Percentiles rank a stretch among this genome's conserved stretches.
These are phyloP conservation scores for Pisolithus tinctorius DNA, from an alignment of 768 basidiomycete genomes.

Conservation along the genomic window DNA sequence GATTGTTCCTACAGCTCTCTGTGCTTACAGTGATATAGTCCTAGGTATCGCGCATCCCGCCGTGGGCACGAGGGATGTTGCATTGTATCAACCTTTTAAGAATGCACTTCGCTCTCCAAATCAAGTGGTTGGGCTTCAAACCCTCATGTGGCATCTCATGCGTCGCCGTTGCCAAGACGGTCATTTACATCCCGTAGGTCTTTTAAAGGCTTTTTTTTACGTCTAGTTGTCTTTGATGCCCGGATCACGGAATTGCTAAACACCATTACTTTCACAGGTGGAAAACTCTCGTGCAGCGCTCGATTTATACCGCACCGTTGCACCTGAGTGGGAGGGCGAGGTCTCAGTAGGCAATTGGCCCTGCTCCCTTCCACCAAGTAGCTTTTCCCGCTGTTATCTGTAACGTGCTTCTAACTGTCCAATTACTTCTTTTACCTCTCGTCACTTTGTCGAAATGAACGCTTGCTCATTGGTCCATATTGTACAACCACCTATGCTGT, in stretches of 20 bases:
- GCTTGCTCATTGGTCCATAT: too few relatives aligned
- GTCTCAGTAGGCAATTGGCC: conserved; percentile 66
- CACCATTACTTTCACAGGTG: conserved; percentile 36
- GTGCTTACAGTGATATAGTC: conserved; percentile 36
- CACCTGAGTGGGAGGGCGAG: conserved; percentile 59
- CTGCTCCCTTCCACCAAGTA: conserved; percentile 65
- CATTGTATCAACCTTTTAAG: conserved; percentile 73
- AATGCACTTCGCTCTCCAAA: conserved; percentile 60
- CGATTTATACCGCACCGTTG: conserved; percentile 49
- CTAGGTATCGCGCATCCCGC: conserved; percentile 78
- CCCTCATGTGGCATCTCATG: conserved; percentile 80
- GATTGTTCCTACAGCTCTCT: background rate
- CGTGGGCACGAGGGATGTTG: conserved; percentile 73
- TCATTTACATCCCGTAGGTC: conserved; percentile 63
- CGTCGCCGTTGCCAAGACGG: conserved; percentile 69
- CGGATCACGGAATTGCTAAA: conserved; percentile 9
- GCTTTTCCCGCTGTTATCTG: conserved; percentile 74
- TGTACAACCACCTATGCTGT: too few relatives aligned
- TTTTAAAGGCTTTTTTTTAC: background rate
- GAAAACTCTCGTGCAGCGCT: conserved; percentile 67
- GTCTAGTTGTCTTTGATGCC: background rate
- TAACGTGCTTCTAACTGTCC: conserved; percentile 21
- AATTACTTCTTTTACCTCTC: background rate
- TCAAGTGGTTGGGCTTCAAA: conserved; percentile 67
- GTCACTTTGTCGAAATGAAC: too few relatives aligned